Conservation (phyloP, 345 rosid species). For the Anacardium occidentale region DNA sequence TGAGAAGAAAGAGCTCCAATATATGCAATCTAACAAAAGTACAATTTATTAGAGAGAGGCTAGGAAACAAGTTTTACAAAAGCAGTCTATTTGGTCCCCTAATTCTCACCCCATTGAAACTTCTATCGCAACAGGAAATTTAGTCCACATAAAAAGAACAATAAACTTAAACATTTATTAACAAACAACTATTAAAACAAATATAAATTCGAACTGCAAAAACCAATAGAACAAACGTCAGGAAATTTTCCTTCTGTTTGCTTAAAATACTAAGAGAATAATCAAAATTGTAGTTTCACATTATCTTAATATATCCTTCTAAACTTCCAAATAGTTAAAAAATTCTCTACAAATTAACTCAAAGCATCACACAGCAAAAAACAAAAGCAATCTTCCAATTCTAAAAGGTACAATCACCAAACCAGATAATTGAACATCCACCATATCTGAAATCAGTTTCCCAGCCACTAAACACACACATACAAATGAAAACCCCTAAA, state of each 20-base stretch:
- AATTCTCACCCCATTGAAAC: background rate
- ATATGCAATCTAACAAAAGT: background rate
- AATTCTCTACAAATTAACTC: background rate
- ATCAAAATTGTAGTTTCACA: background rate
- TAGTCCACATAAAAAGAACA: background rate
- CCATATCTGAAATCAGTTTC: background rate
- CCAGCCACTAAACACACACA: constrained; percentile 16
- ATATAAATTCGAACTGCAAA: background rate
- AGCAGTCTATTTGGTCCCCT: constrained; percentile 4
- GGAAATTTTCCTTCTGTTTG: background rate
- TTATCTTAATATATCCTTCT: background rate
- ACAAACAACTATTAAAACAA: background rate
- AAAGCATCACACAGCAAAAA: background rate
- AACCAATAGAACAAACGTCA: background rate
- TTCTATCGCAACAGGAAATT: background rate
- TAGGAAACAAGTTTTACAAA: background rate
- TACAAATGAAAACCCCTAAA: background rate
- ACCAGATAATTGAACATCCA: background rate
- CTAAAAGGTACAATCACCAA: background rate
- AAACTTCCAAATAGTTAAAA: constrained; percentile 1
- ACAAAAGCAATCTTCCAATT: background rate
- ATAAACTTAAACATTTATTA: background rate
- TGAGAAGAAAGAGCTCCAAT: background rate
- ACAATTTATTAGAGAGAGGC: background rate
- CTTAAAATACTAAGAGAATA: background rate